These are phyloP conservation scores for Cryptococcus floricola DNA, from an alignment of 1,284 basidiomycete species.

Conservation along the genomic window DNA sequence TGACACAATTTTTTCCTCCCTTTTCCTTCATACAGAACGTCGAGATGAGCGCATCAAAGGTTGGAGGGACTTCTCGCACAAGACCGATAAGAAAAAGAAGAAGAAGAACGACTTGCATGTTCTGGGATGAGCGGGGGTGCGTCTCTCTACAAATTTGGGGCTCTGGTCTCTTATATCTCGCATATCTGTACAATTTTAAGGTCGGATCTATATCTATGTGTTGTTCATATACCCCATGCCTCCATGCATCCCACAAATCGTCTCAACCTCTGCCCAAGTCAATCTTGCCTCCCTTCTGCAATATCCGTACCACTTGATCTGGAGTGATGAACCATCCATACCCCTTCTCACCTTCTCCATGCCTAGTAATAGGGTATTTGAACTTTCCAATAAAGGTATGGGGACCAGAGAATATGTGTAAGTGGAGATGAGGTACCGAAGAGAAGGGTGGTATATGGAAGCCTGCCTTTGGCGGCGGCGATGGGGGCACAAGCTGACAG, in stretches of 20 bases:
- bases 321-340: constrained; percentile 72
- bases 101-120: constrained; percentile 43
- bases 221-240: too few relatives aligned
- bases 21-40: constrained; percentile 26
- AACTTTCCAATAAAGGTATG: constrained; percentile 55
- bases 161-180: neutral
- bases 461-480: constrained; percentile 59
- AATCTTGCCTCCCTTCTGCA: constrained; percentile 58
- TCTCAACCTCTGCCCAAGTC: constrained; percentile 42
- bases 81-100: constrained; percentile 36
- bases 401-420: constrained; percentile 71
- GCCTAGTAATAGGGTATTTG: constrained; percentile 58
- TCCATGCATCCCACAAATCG: neutral
- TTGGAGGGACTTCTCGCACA: constrained; percentile 43
- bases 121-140: constrained; percentile 24
- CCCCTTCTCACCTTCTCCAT: constrained; percentile 54
- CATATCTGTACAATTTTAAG: too few relatives aligned
- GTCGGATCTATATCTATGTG: too few relatives aligned
- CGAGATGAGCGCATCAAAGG: constrained; percentile 43
- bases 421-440: constrained; percentile 72
- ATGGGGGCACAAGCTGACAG: constrained; percentile 52
- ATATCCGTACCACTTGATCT: constrained; percentile 60
- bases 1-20: constrained; percentile 27
- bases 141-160: neutral
- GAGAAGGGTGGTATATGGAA: constrained; percentile 80